Evolutionary conservation across 2,329 filamentous ascomycete species (phyloP).

Genomic region (Colletotrichum gigasporum): DNA sequence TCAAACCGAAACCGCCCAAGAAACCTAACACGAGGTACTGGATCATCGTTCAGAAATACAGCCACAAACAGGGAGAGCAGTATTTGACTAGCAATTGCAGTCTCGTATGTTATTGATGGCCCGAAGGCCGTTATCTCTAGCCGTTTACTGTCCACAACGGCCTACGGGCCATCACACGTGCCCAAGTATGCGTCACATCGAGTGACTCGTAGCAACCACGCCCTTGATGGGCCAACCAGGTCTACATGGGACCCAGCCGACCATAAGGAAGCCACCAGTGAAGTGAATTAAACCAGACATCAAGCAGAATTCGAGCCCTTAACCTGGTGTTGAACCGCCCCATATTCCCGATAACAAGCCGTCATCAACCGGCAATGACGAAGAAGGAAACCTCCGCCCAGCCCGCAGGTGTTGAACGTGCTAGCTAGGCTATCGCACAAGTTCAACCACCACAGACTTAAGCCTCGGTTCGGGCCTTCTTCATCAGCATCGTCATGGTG

Average conservation of each 20-base stretch:
- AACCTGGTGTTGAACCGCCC: constrained; percentile 11
- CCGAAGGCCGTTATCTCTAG: neutral
- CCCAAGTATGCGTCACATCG: neutral
- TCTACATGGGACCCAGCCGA: neutral
- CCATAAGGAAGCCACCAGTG: neutral
- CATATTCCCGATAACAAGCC: neutral
- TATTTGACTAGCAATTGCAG: neutral
- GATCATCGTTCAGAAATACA: too few species aligned
- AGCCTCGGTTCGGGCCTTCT: constrained; percentile 1
- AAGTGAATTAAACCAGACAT: neutral
- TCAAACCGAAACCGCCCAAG: too few species aligned
- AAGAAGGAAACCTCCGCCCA: neutral
- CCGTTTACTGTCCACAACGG: neutral
- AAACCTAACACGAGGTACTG: too few species aligned
- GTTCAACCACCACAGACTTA: neutral
- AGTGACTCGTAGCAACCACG: neutral
- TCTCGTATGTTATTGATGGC: neutral
- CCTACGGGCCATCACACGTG: neutral
- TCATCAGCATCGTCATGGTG: constrained; percentile 40
- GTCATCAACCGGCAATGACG: neutral
- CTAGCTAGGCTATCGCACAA: neutral
- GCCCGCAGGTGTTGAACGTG: constrained; percentile 16
- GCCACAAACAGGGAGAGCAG: too few species aligned
- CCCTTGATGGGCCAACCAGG: neutral
- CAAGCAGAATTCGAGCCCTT: neutral